Percentiles rank a stretch among this genome's conserved stretches.
phyloP scores from a whole-genome alignment of 169 alveolate species.

The Plasmodium gonderi region DNA sequence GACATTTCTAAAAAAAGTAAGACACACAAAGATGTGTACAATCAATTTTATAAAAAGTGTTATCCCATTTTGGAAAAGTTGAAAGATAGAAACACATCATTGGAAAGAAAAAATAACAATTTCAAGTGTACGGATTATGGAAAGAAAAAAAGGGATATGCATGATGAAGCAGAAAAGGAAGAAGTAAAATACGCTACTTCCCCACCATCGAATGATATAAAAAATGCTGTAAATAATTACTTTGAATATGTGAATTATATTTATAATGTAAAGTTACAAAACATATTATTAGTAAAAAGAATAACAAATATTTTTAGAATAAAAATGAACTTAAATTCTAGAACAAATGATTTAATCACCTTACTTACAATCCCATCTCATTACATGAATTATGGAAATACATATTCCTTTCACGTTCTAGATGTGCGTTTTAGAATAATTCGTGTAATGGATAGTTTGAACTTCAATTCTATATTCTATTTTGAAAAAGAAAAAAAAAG shows the following conservation, averaged over 20 bases:
- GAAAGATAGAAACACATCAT: neutral
- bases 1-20: conserved; percentile 31
- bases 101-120: neutral
- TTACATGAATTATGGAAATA: conserved; percentile 56
- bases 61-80: neutral
- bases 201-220: neutral
- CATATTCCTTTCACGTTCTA: conserved; percentile 55
- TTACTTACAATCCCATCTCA: conserved; percentile 58
- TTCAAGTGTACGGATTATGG: neutral
- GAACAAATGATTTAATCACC: conserved; percentile 38
- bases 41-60: conserved; percentile 2
- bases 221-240: neutral
- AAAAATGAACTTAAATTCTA: conserved; percentile 39
- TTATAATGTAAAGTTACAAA: conserved; percentile 45
- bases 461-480: conserved; percentile 3
- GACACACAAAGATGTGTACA: neutral
- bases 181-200: neutral
- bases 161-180: neutral
- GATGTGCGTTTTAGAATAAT: conserved; percentile 61
- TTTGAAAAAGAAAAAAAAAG: neutral
- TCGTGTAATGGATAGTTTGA: conserved; percentile 38
- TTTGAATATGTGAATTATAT: conserved; percentile 34
- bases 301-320: conserved; percentile 49
- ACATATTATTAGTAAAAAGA: conserved; percentile 52
- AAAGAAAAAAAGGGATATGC: neutral